phyloP scores from a whole-genome alignment of 495 filamentous ascomycete species.

The Annulohypoxylon bovei region DNA sequence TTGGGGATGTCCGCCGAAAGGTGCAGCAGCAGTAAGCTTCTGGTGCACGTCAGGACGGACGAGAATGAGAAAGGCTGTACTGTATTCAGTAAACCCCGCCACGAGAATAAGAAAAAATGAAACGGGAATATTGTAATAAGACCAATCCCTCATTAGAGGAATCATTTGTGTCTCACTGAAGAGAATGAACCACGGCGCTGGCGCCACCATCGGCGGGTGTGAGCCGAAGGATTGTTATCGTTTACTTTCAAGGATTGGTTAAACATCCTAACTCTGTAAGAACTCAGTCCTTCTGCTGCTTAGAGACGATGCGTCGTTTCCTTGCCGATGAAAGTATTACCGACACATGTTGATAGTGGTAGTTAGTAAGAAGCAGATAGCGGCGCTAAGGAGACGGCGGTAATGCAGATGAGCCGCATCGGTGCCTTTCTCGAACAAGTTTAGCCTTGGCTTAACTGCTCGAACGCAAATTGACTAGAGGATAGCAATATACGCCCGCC shows the following conservation, averaged over 20 bases:
- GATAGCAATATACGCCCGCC: constrained; percentile 18
- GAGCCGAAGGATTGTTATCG: constrained; percentile 15
- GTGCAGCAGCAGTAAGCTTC: constrained; percentile 43
- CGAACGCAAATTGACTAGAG: constrained; percentile 7
- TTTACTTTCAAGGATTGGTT: neutral
- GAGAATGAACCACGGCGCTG: constrained; percentile 13
- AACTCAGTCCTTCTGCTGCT: neutral
- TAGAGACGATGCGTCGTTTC: neutral
- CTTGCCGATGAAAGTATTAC: neutral
- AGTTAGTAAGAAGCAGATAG: neutral
- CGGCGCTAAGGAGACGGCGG: constrained; percentile 2
- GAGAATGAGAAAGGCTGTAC: constrained; percentile 33
- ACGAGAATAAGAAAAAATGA: constrained; percentile 39
- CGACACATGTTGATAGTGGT: neutral
- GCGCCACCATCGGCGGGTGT: constrained; percentile 12
- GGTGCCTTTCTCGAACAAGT: constrained; percentile 20
- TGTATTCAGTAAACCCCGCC: constrained; percentile 35
- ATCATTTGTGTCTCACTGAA: constrained; percentile 35
- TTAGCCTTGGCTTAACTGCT: constrained; percentile 19
- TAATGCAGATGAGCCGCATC: constrained; percentile 35
- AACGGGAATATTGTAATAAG: constrained; percentile 35
- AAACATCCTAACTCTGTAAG: neutral
- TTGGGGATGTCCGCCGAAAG: constrained; percentile 49
- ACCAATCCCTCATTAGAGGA: constrained; percentile 25
- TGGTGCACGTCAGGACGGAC: constrained; percentile 35